Evolutionary conservation across 2,329 filamentous ascomycete genomes (phyloP), one percentile per base, ranked within the genome.

Genomic region (Fusarium veterinarium): DNA sequence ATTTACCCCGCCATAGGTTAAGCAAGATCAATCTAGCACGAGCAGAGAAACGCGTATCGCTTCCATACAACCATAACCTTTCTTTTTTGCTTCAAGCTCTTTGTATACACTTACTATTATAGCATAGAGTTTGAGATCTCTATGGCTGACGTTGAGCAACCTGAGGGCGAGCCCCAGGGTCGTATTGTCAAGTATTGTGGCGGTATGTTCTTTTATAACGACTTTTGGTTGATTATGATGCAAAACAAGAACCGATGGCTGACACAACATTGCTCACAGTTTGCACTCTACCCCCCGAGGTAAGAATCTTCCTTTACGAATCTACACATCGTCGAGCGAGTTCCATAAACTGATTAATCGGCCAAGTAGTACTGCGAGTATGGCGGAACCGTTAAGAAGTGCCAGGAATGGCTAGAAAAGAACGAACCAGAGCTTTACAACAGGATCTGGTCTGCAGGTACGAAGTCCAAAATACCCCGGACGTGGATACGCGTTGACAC

Each of bases 361-460:
- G 68, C 65, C 69, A 79, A 83, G 75, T 84, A 98, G 96, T 99
- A 98, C 86, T 99, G 96, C 87, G 96, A 99, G 85, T 98, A 98
- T 83, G 96, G 96, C 80, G 95, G 95, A 74, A 98, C 95, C 42
- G 92, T 93, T 30, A 97, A 95, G 84, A 99, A 98, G 85, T 99
- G 96, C 85, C 93, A 95, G 83, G 95, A 98, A 82, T 99, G 96
- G 96, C 91, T 99, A 25, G 86, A 94, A 79, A 89, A 91, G 73
- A 88, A 91, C 74, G 88, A 97, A 77, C 89, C 91, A 6, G 86
- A 88, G 51, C 85, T 98, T 81, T 97, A 97, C 83, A 83, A 89
- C 70, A 86, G 86, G 77, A 89, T 99, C 83, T 98, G 97, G 88
- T 97, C 95, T 55, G 88, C 93, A 83, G 94, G 95, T 95, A 85